Conservation (phyloP, 768 basidiomycete genomes). For the Inosperma sp. region DNA sequence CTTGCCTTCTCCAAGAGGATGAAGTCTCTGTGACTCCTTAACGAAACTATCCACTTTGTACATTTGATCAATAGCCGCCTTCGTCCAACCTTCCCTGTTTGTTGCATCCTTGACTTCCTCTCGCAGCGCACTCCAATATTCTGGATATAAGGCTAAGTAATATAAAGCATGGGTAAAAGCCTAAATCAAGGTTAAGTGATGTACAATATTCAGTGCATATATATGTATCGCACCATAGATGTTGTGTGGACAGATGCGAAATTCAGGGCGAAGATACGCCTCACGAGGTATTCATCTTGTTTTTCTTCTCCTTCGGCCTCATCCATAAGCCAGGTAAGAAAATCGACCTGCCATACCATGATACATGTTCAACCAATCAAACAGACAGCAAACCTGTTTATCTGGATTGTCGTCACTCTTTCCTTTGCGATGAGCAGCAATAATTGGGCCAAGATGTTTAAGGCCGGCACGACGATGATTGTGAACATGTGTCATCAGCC, state of each 20-base stretch:
- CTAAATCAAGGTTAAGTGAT: background rate
- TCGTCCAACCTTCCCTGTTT: conserved; percentile 33
- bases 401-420: conserved; percentile 26
- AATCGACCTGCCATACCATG: conserved; percentile 41
- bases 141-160: background rate
- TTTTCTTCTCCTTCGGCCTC: conserved; percentile 29
- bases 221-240: conserved; percentile 31
- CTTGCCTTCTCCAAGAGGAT: conserved; percentile 24
- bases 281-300: conserved; percentile 27
- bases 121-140: no score
- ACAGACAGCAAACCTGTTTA: conserved; percentile 25
- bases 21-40: conserved; percentile 30
- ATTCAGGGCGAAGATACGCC: conserved; percentile 36
- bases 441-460: conserved; percentile 25
- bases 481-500: conserved; percentile 16
- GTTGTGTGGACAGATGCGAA: conserved; percentile 44
- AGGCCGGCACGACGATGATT: conserved; percentile 16
- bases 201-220: background rate
- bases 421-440: conserved; percentile 24
- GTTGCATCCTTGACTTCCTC: no score
- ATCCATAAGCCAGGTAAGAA: conserved; percentile 47
- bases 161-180: background rate
- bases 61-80: conserved; percentile 37
- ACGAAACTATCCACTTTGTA: no score
- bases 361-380: background rate